Evolutionary conservation across 2,329 filamentous ascomycete species (phyloP), one percentile per base, ranked within the genome.

Genomic region (Paecilomyces dactylethromorphus): DNA sequence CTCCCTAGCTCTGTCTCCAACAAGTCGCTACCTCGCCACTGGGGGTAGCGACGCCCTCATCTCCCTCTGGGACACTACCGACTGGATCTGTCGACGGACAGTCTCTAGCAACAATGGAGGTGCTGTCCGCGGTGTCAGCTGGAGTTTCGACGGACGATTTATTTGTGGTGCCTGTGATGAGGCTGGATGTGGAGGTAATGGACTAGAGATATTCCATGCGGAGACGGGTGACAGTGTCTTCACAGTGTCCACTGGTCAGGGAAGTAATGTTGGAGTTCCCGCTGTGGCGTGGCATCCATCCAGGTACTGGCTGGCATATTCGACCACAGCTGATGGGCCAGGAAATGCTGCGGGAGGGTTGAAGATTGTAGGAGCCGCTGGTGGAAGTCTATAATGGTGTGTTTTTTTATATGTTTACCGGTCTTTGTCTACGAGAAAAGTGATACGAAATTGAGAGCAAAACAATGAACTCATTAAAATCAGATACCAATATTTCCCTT

Each of bases 261-360:
- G 64, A 12, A 57, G 59, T 50, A 73, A 73, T 59, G 68, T 70
- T 29, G 74, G 74, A 21, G 73, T 79, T 21, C 78, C 76, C 3
- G 78, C 76, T 53, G 78, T 81, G 26, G 78, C 76, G 32, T 81
- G 79, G 79, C 79, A 81, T 70, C 79, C 79, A 2, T 77, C 72
- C 55, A 69, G 77, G 32, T 81, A 81, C 61, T 80, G 76, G 75
- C 63, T 81, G 60, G 79, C 79, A 8, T 81, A 80, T 66, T 79
- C 78, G 33, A 73, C 73, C 10, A 76, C 75, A 35, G 71, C 74
- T 18, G 78, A 80, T 65, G 72, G 71, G 8, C 68, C 68, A 13
- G 74, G 74, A 33, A 70, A 68, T 59, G 68, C 67, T 29, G 68
- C 74, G 24, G 75, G 73, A 2, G 78, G 78, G 3, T 66, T 81